Evolutionary conservation across 208 protist genomes (phyloP).

Genomic region (Perkinsela sp.): DNA sequence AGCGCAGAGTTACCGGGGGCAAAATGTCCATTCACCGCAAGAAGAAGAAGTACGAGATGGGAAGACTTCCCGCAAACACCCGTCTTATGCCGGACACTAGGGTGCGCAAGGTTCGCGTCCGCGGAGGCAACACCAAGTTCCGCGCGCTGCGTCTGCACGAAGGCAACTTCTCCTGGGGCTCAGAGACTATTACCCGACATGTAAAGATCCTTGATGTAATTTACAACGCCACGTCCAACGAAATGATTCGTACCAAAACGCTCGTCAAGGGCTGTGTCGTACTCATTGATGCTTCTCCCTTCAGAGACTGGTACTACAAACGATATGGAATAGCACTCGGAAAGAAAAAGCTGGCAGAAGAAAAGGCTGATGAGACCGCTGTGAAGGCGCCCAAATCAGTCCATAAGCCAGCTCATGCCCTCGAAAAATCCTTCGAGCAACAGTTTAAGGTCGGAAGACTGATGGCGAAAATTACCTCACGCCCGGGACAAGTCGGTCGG

Average conservation of each 20-base stretch:
- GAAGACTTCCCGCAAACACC: conserved; percentile 82
- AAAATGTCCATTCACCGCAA: conserved; percentile 67
- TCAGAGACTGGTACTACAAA: conserved; percentile 91
- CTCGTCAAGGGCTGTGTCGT: conserved; percentile 94
- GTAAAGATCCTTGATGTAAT: conserved; percentile 90
- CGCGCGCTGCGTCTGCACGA: conserved; percentile 88
- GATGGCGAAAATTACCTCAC: conserved; percentile 74
- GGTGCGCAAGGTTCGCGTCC: conserved; percentile 73
- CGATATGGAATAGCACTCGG: conserved; percentile 83
- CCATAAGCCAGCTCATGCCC: conserved; percentile 20
- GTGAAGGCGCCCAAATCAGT: conserved; percentile 36
- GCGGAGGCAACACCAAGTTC: conserved; percentile 92
- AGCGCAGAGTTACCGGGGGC: conserved; percentile 88
- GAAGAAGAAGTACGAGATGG: conserved; percentile 87
- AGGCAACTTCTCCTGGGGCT: conserved; percentile 92
- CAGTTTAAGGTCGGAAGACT: conserved; percentile 80
- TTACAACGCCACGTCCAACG: conserved; percentile 98
- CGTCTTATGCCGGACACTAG: conserved; percentile 63
- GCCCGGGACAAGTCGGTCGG: conserved; percentile 90
- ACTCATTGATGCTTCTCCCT: conserved; percentile 85
- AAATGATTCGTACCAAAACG: conserved; percentile 97
- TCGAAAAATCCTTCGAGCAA: conserved; percentile 46
- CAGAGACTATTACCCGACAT: conserved; percentile 55
- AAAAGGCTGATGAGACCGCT: conserved; percentile 11
- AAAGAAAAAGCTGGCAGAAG: conserved; percentile 28